A percentile compares a stretch with the other conserved stretches of the same genome.
phyloP scores from a whole-genome alignment of 768 basidiomycete species.

The Russula vinacea region DNA sequence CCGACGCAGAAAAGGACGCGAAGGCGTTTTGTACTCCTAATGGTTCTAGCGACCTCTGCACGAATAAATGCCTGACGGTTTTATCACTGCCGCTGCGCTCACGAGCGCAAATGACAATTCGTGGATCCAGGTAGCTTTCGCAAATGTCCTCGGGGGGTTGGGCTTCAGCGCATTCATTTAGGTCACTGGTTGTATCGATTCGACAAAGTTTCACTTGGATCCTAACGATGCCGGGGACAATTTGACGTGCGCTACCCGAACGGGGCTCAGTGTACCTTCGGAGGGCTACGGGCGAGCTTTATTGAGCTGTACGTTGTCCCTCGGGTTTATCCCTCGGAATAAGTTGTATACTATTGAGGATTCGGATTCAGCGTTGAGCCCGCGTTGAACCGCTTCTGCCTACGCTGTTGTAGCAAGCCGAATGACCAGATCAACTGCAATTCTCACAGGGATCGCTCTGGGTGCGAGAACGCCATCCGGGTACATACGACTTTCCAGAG shows the following conservation, averaged over 20 bases:
- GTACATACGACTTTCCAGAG: slow-evolving; percentile 45
- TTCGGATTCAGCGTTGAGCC: slow-evolving; percentile 44
- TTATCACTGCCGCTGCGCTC: slow-evolving; percentile 41
- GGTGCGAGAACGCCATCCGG: slow-evolving; percentile 47
- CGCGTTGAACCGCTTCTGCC: slow-evolving; percentile 45
- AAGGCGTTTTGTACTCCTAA: slow-evolving; percentile 39
- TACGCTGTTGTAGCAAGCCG: slow-evolving; percentile 44
- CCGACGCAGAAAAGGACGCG: slow-evolving; percentile 41
- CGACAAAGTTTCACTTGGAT: slow-evolving; percentile 36
- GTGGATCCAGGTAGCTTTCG: slow-evolving; percentile 40
- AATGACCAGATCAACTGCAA: slow-evolving; percentile 51
- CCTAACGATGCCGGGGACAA: slow-evolving; percentile 47
- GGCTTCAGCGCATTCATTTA: slow-evolving; percentile 17
- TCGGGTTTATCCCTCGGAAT: background rate
- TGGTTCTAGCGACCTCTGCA: slow-evolving; percentile 34
- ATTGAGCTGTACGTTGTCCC: slow-evolving; percentile 44
- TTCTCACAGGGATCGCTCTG: slow-evolving; percentile 47
- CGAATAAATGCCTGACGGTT: slow-evolving; percentile 37
- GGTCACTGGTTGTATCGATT: slow-evolving; percentile 44
- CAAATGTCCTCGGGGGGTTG: background rate
- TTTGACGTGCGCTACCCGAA: slow-evolving; percentile 51
- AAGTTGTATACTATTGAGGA: background rate
- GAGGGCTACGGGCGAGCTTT: slow-evolving; percentile 51
- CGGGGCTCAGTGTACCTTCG: slow-evolving; percentile 52
- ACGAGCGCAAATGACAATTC: slow-evolving; percentile 38